Conservation (phyloP, 2,329 filamentous ascomycete genomes). For the Leptographium radiaticola region DNA sequence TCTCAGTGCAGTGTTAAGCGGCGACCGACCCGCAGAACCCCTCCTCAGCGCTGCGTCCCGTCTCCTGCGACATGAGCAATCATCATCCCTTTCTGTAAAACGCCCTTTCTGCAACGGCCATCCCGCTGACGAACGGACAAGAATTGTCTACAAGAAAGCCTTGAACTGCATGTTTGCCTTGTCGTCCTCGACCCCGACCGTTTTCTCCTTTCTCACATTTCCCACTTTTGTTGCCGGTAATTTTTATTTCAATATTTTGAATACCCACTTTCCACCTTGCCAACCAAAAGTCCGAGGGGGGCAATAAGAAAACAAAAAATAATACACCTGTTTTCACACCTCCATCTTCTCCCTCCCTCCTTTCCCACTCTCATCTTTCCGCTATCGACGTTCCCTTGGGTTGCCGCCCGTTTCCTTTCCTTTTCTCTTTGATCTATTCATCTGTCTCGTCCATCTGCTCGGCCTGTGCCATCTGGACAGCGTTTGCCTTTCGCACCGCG, state of each 20-base stretch:
- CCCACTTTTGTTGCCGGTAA: constrained; percentile 1
- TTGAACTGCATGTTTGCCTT: not conserved
- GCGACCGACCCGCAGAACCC: constrained; percentile 4
- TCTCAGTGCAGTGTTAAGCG: not conserved
- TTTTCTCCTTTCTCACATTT: not conserved
- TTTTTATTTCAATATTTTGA: constrained; percentile 4
- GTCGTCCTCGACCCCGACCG: not conserved
- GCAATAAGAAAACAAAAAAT: constrained; percentile 2
- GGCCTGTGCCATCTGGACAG: not conserved
- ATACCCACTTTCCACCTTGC: constrained; percentile 7
- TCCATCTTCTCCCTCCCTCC: not conserved
- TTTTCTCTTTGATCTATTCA: not conserved
- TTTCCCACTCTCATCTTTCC: not conserved
- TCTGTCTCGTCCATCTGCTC: not conserved
- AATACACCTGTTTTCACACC: constrained; percentile 5
- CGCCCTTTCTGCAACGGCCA: not conserved
- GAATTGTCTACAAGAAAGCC: not conserved
- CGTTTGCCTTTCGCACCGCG: not conserved
- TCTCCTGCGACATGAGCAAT: constrained; percentile 1
- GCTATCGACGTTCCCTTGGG: not conserved
- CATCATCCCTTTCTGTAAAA: not conserved
- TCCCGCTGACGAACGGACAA: not conserved
- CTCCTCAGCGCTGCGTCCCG: not conserved
- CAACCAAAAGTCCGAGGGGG: constrained; percentile 8
- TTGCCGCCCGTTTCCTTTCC: not conserved